Conservation (phyloP, 2,329 filamentous ascomycete species). For the Epichloe uncinata region DNA sequence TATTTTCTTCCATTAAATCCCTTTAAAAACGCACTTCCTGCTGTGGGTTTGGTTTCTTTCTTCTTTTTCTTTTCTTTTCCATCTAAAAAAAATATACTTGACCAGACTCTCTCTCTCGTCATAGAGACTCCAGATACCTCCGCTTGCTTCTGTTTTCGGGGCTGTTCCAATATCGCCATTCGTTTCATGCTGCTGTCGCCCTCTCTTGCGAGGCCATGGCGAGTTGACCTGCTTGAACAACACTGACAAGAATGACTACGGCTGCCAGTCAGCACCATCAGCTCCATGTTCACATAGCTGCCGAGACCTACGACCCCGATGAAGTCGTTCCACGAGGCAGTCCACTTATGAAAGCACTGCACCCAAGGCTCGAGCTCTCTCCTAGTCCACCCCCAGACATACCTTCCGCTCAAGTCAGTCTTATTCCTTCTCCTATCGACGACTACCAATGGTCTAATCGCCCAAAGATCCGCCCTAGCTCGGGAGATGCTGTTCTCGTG, state of each 20-base stretch:
- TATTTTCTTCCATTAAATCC: too few species aligned
- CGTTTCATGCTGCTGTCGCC: constrained; percentile 7
- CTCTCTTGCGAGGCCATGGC: constrained; percentile 17
- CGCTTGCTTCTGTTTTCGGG: background rate
- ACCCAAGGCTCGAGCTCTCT: constrained; percentile 19
- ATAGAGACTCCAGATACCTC: background rate
- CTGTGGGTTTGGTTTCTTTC: too few species aligned
- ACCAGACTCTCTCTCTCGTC: too few species aligned
- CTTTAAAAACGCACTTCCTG: too few species aligned
- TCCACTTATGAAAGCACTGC: constrained; percentile 24
- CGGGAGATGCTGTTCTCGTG: constrained; percentile 56
- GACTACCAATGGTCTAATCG: constrained; percentile 37
- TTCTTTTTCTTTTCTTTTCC: too few species aligned
- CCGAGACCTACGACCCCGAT: constrained; percentile 31
- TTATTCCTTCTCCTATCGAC: constrained; percentile 16
- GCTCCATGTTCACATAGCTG: constrained; percentile 15
- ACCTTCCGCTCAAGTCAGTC: constrained; percentile 22
- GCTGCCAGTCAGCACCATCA: constrained; percentile 21
- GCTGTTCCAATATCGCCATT: background rate
- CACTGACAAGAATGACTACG: constrained; percentile 26
- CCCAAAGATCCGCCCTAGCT: constrained; percentile 40
- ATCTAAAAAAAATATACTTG: too few species aligned
- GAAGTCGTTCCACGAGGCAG: constrained; percentile 28
- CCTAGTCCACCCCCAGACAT: constrained; percentile 24
- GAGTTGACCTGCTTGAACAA: constrained; percentile 17